Evolutionary conservation across 495 filamentous ascomycete species (phyloP), one percentile per base, ranked within the genome.

Genomic region (Neurospora intermedia): DNA sequence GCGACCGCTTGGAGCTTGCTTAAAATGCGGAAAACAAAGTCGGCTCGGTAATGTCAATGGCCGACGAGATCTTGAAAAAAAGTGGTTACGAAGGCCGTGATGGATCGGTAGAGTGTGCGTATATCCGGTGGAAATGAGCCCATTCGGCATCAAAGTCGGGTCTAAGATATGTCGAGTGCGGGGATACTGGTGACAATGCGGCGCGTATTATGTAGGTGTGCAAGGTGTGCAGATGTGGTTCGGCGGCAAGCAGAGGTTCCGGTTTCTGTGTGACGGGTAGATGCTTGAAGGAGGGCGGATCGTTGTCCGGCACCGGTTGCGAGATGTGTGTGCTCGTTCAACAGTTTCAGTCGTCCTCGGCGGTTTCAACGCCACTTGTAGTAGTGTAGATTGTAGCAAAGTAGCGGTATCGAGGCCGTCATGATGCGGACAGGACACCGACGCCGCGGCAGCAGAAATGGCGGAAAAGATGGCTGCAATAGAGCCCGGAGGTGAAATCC

Each of bases 171-270:
- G 73, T 72, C 43, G 54, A 40, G 73, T 48, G 62, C 54, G 76
- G 74, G 72, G 74, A 74, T 40, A 66, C 54, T 66, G 43, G 75
- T 69, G 72, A 43, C 42, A 70, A 72, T 74, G 75, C 75, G 78
- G 73, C 75, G 74, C 77, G 71, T 76, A 76, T 74, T 77, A 78
- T 80, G 77, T 72, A 45, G 71, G 48, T 73, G 18, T 43, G 69
- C 40, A 41, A 69, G 74, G 15, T 70, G 75, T 66, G 45, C 46
- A 70, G 39, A 41, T 39, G 40, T 69, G 48, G 38, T 71, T 72
- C 43, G 45, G 71, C 71, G 46, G 73, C 46, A 71, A 27, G 45
- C 69, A 42, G 69, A 40, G 41, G 35, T 70, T 39, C 69, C 38
- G 45, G 46, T 35, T 70, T 42, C 66, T 69, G 46, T 45, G 69